Percentiles rank a stretch among this genome's conserved stretches.
These are phyloP conservation scores for Lindgomyces ingoldianus DNA, from an alignment of 495 filamentous ascomycete species.

Conservation along the genomic window DNA sequence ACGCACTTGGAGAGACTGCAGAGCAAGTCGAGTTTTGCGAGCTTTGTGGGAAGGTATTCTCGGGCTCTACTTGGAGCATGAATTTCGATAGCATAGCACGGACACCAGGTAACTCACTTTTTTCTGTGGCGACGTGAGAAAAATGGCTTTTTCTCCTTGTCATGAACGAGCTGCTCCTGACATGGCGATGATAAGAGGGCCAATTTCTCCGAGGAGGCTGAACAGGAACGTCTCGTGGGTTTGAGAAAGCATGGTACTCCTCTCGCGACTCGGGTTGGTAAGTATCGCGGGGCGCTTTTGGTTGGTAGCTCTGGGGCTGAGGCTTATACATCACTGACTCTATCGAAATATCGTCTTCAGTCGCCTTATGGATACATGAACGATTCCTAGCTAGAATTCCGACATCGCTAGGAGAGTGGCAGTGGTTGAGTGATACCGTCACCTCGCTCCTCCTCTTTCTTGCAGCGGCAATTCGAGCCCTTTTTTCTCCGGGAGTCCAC, in stretches of 20 bases:
- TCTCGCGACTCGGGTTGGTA: background rate
- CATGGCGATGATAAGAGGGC: background rate
- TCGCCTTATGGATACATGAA: background rate
- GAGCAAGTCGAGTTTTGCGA: slow-evolving; percentile 10
- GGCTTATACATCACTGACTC: slow-evolving; percentile 12
- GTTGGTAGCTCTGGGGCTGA: slow-evolving; percentile 5
- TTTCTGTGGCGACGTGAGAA: background rate
- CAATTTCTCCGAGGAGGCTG: background rate
- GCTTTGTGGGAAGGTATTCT: background rate
- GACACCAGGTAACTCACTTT: background rate
- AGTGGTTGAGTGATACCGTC: background rate
- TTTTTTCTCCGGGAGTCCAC: slow-evolving; percentile 42
- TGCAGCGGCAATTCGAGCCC: slow-evolving; percentile 24
- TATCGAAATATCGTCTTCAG: slow-evolving; percentile 12
- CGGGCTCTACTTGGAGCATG: background rate
- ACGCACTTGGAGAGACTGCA: slow-evolving; percentile 13
- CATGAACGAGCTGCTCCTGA: background rate
- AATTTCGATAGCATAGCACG: background rate
- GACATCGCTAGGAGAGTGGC: slow-evolving; percentile 2
- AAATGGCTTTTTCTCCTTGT: slow-evolving; percentile 11
- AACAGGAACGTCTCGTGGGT: background rate
- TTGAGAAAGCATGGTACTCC: background rate
- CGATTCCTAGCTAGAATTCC: background rate
- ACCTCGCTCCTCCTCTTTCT: slow-evolving; percentile 33
- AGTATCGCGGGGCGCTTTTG: background rate